Conservation (phyloP, 768 basidiomycete genomes). For the Suillus paluster region DNA sequence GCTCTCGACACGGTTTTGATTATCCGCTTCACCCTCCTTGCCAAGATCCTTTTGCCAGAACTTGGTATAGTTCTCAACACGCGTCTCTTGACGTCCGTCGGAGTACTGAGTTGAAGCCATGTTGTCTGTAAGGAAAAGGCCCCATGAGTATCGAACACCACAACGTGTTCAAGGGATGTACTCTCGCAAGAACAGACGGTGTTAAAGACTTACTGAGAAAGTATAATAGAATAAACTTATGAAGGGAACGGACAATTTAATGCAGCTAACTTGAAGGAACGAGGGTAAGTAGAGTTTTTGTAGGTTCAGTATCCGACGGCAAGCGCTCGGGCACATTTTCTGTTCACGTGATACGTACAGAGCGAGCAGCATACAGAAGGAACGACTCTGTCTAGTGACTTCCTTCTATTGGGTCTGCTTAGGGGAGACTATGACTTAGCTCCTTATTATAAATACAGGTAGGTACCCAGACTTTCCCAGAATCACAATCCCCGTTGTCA, state of each 20-base stretch:
- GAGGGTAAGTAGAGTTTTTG: neutral
- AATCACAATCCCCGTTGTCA: too few species aligned
- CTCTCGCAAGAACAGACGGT: neutral
- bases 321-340: neutral
- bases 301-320: neutral
- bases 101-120: constrained; percentile 31
- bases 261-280: neutral
- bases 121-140: constrained; percentile 1
- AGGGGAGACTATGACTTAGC: too few species aligned
- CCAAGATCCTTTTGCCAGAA: constrained; percentile 89
- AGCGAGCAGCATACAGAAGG: too few species aligned
- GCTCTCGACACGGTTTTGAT: constrained; percentile 72
- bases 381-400: too few species aligned
- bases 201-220: neutral
- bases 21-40: constrained; percentile 71
- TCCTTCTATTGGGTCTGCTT: too few species aligned
- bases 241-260: neutral
- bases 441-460: too few species aligned
- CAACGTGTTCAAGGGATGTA: neutral
- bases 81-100: constrained; percentile 66
- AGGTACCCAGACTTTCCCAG: too few species aligned
- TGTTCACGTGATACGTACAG: neutral
- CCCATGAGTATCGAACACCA: constrained; percentile 1
- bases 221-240: neutral
- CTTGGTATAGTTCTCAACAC: constrained; percentile 84